A percentile compares a stretch with the other conserved stretches of the same genome.
Evolutionary conservation across 108 stramenopile genomes (phyloP).

Genomic region (Nitzschia inconspicua): DNA sequence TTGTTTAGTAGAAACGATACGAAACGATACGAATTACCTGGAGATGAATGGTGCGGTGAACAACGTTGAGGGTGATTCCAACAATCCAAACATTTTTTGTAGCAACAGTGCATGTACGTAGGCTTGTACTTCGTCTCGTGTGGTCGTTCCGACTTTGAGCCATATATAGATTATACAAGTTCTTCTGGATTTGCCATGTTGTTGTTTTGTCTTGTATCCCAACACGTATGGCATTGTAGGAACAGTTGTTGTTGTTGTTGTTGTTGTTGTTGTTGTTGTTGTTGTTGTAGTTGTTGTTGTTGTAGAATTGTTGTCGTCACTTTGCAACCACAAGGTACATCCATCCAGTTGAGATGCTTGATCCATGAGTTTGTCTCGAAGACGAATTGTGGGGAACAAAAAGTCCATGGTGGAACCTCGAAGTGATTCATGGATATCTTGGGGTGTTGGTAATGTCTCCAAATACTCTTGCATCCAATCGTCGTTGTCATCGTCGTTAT

Average conservation of each 20-base stretch:
- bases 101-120: constrained; percentile 62
- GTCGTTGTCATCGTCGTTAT: not conserved
- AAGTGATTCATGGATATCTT: constrained; percentile 31
- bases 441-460: constrained; percentile 14
- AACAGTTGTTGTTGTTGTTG: not conserved
- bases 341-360: constrained; percentile 1
- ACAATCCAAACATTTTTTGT: constrained; percentile 14
- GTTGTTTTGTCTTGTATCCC: not conserved
- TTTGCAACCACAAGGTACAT: constrained; percentile 7
- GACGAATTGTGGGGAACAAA: constrained; percentile 18
- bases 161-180: constrained; percentile 39
- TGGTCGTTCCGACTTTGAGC: constrained; percentile 42
- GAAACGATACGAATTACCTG: constrained; percentile 1
- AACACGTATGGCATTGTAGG: constrained; percentile 16
- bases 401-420: constrained; percentile 21
- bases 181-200: no score
- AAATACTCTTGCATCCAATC: not conserved
- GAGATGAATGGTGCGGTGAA: not conserved
- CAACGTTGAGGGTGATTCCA: not conserved
- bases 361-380: constrained; percentile 2
- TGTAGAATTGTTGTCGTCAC: not conserved
- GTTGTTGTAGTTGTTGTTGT: not conserved
- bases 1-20: not conserved
- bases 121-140: constrained; percentile 52
- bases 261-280: not conserved